Conservation (phyloP, 495 filamentous ascomycete genomes). For the Penicillium silybi region DNA sequence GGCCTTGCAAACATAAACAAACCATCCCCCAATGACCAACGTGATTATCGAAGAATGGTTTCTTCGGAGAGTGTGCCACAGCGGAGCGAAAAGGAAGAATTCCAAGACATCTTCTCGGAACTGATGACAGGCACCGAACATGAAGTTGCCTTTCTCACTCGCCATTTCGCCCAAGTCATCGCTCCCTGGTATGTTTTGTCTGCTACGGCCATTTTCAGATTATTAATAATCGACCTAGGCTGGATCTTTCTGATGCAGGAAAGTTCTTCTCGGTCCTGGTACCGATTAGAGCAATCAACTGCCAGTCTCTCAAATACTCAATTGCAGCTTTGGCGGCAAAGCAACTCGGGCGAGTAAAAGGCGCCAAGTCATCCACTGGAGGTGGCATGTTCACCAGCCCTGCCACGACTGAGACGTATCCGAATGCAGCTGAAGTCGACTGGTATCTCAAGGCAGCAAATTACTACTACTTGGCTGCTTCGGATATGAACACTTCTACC, state of each 20-base stretch:
- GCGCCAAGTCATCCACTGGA: conserved; percentile 15
- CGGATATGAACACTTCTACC: conserved; percentile 24
- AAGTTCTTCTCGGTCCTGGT: conserved; percentile 39
- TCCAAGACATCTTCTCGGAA: conserved; percentile 41
- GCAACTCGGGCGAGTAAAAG: conserved; percentile 39
- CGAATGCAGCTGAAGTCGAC: conserved; percentile 33
- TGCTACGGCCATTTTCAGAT: background rate
- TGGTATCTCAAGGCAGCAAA: conserved; percentile 44
- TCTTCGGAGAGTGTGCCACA: conserved; percentile 23
- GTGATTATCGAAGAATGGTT: conserved; percentile 5
- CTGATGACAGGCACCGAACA: conserved; percentile 40
- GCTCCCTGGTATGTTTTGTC: conserved; percentile 31
- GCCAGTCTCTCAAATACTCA: conserved; percentile 30
- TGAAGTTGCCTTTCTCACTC: conserved; percentile 37
- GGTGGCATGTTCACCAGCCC: conserved; percentile 31
- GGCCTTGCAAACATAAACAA: conserved; percentile 1
- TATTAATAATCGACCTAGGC: conserved; percentile 21
- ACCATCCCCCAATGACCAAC: background rate
- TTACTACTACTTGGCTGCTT: conserved; percentile 38
- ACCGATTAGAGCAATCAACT: conserved; percentile 37
- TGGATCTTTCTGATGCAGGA: conserved; percentile 36
- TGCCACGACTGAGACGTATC: conserved; percentile 37
- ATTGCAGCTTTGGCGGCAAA: conserved; percentile 40
- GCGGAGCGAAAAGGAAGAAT: conserved; percentile 32
- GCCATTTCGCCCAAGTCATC: conserved; percentile 35